phyloP scores from a whole-genome alignment of 768 basidiomycete genomes.

The Termitomyces sp. region DNA sequence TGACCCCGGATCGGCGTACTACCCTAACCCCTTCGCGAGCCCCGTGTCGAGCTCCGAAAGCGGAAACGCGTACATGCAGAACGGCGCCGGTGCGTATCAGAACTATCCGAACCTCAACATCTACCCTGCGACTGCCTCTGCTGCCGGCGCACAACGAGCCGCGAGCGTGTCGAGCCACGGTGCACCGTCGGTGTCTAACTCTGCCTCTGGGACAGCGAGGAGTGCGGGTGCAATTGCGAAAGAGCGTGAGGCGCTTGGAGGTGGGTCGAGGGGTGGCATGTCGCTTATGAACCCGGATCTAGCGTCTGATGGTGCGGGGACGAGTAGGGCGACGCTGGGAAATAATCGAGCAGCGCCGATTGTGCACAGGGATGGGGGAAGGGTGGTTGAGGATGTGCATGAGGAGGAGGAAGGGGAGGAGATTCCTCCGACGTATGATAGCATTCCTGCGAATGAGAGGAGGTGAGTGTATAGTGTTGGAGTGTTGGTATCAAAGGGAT shows the following conservation, averaged over 20 bases:
- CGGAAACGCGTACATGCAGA: not conserved
- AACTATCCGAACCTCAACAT: not conserved
- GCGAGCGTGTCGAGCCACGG: constrained; percentile 4
- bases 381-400: not conserved
- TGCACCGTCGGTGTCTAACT: not conserved
- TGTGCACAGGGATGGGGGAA: constrained; percentile 21
- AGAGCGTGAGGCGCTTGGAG: not conserved
- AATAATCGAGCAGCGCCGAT: constrained; percentile 5
- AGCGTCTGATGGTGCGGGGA: not conserved
- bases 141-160: not conserved
- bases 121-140: not conserved
- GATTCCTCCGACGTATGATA: constrained; percentile 29
- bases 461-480: not conserved
- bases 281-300: constrained; percentile 8
- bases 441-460: constrained; percentile 13
- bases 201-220: not conserved
- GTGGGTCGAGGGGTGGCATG: not conserved
- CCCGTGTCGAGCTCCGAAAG: constrained; percentile 1
- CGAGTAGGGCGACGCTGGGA: not conserved
- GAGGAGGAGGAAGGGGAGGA: constrained; percentile 13
- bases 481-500: no score
- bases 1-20: not conserved
- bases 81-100: not conserved
- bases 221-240: not conserved
- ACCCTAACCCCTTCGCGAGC: not conserved